Evolutionary conservation across 1,139 yeast species (phyloP).

Genomic region (Blastobotrys malaysiensis): DNA sequence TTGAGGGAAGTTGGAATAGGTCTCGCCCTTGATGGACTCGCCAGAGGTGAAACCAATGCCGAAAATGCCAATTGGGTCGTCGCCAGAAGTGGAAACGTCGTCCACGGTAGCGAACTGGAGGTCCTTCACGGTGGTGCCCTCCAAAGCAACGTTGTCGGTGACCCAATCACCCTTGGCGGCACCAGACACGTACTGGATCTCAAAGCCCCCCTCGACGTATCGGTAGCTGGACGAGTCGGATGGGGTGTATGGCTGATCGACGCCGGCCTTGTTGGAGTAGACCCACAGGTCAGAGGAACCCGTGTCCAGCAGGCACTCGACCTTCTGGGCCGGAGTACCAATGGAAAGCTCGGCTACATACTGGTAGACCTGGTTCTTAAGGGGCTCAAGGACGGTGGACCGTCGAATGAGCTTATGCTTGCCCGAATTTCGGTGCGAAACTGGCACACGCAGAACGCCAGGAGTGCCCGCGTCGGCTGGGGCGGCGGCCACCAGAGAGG

Average conservation of each 20-base stretch:
- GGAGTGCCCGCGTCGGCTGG: background rate
- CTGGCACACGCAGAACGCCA: constrained; percentile 2
- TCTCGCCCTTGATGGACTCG: constrained; percentile 10
- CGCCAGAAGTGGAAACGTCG: constrained; percentile 7
- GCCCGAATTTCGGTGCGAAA: background rate
- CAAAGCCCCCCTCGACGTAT: constrained; percentile 14
- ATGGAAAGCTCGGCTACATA: constrained; percentile 43
- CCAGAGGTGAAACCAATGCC: constrained; percentile 11
- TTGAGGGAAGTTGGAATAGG: constrained; percentile 41
- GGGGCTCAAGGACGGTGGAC: constrained; percentile 6
- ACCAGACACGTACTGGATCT: constrained; percentile 26
- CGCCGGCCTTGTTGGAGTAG: constrained; percentile 20
- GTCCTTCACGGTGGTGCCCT: constrained; percentile 17
- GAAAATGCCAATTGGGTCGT: constrained; percentile 10
- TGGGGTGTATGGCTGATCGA: constrained; percentile 7
- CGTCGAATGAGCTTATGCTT: constrained; percentile 3
- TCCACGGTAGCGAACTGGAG: constrained; percentile 12
- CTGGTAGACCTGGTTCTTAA: constrained; percentile 26
- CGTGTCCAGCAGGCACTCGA: constrained; percentile 44
- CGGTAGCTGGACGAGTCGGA: constrained; percentile 10
- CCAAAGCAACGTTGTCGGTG: constrained; percentile 39
- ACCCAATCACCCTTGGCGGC: constrained; percentile 45
- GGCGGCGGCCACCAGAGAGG: background rate
- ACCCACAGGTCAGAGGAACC: constrained; percentile 47
- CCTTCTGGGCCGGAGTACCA: constrained; percentile 51